phyloP scores from a whole-genome alignment of 2,329 filamentous ascomycete genomes.

The Teratosphaeria epicoccoides region DNA sequence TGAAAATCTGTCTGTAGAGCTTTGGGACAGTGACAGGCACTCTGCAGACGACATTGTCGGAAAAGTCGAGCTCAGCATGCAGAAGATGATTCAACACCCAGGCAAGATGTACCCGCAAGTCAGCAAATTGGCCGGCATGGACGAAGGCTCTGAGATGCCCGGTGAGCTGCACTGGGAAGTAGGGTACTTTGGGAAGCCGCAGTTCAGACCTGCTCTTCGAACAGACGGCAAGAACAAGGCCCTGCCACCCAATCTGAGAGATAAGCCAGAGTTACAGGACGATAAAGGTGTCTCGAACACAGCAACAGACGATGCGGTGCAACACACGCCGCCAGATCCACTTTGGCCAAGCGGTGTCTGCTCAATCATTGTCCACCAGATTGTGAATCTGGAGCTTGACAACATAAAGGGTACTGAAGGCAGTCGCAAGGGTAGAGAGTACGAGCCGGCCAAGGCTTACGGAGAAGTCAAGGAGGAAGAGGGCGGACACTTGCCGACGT shows the following conservation, averaged over 20 bases:
- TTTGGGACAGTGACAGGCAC: constrained; percentile 91
- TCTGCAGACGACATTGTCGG: constrained; percentile 92
- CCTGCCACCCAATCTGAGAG: constrained; percentile 61
- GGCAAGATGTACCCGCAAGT: constrained; percentile 86
- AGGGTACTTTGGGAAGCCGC: constrained; percentile 84
- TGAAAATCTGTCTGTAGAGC: constrained; percentile 83
- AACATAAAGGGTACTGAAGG: constrained; percentile 79
- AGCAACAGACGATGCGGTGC: constrained; percentile 69
- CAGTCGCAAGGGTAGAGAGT: constrained; percentile 74
- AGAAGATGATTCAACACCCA: constrained; percentile 88
- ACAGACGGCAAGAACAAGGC: constrained; percentile 77
- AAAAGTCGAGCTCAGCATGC: constrained; percentile 85
- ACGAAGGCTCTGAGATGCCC: constrained; percentile 78
- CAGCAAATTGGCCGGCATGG: constrained; percentile 71
- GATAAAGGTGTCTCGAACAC: constrained; percentile 71
- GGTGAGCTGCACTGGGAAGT: constrained; percentile 94
- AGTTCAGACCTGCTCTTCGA: constrained; percentile 71
- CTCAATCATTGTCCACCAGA: constrained; percentile 81
- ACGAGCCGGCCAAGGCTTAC: constrained; percentile 72
- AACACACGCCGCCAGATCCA: constrained; percentile 87
- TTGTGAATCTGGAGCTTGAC: constrained; percentile 85
- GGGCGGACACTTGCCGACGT: constrained; percentile 67
- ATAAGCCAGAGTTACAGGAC: constrained; percentile 70
- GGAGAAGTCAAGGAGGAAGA: constrained; percentile 83
- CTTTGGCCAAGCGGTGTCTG: constrained; percentile 88